phyloP scores from a whole-genome alignment of 352 stramenopile species.

The Phytophthora melonis region DNA sequence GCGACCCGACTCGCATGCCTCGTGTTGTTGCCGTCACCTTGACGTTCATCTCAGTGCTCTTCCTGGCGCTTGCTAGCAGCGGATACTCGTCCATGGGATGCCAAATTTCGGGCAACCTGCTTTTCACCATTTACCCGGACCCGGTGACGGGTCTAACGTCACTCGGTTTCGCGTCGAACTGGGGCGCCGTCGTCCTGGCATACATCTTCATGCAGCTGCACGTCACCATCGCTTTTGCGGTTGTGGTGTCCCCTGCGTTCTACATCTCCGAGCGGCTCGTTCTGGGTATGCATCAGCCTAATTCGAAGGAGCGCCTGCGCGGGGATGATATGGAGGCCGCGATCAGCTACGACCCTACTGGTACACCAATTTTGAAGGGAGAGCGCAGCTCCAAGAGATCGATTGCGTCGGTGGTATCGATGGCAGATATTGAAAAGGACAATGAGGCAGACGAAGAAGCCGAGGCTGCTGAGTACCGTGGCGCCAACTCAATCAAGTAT shows the following conservation, averaged over 20 bases:
- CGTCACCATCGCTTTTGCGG: slow-evolving; percentile 37
- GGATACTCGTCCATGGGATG: slow-evolving; percentile 61
- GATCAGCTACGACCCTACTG: slow-evolving; percentile 19
- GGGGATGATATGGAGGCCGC: slow-evolving; percentile 15
- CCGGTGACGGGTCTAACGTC: slow-evolving; percentile 21
- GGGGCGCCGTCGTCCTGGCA: slow-evolving; percentile 42
- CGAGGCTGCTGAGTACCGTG: slow-evolving; percentile 35
- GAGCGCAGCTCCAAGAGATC: slow-evolving; percentile 35
- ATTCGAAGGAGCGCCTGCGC: slow-evolving; percentile 17
- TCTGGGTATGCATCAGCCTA: slow-evolving; percentile 49
- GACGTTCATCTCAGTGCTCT: slow-evolving; percentile 52
- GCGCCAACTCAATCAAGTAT: slow-evolving; percentile 43
- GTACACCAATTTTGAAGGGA: slow-evolving; percentile 20
- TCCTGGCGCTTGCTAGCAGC: slow-evolving; percentile 46
- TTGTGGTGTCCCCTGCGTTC: slow-evolving; percentile 46
- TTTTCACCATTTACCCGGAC: slow-evolving; percentile 61
- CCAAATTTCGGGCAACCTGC: slow-evolving; percentile 64
- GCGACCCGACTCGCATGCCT: slow-evolving; percentile 58
- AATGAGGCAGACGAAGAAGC: slow-evolving; percentile 3
- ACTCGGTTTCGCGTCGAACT: slow-evolving; percentile 44
- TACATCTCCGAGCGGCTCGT: slow-evolving; percentile 50
- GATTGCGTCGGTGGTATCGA: slow-evolving; percentile 36
- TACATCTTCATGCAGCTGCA: slow-evolving; percentile 57
- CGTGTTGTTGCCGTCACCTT: slow-evolving; percentile 60
- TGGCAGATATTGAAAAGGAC: slow-evolving; percentile 41